A percentile compares a stretch with the other conserved stretches of the same genome.
These are phyloP conservation scores for Cenchrus fungigraminus DNA, from an alignment of 176 grass and related monocot species.

Conservation along the genomic window DNA sequence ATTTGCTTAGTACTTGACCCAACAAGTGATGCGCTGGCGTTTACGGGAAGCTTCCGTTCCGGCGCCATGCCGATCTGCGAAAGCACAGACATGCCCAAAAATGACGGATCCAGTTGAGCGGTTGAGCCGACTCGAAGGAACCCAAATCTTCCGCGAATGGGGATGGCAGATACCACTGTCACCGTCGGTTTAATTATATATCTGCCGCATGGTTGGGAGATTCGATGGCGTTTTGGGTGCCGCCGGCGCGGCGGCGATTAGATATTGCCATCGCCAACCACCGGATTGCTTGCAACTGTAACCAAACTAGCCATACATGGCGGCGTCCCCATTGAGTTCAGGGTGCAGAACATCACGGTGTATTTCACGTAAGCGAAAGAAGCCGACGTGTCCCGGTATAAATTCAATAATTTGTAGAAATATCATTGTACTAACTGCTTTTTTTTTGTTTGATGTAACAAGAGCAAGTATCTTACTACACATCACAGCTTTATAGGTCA, in stretches of 20 bases:
- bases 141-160: neutral
- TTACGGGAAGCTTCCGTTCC: neutral
- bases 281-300: neutral
- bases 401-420: no score
- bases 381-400: no score
- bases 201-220: neutral
- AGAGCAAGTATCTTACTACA: no score
- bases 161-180: neutral
- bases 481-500: no score
- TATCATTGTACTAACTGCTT: no score
- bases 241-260: neutral
- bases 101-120: constrained; percentile 6
- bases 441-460: no score
- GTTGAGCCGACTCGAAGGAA: neutral
- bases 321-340: no score
- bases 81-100: neutral
- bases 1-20: neutral
- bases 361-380: no score
- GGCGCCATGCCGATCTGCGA: neutral
- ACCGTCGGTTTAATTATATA: neutral
- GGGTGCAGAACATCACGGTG: no score
- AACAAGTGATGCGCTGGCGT: neutral
- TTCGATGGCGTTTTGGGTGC: neutral
- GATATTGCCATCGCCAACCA: neutral
- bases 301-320: no score